Percentiles rank a stretch among this genome's conserved stretches.
These are phyloP conservation scores for Lentinula sp. DNA, from an alignment of 768 basidiomycete species.

Conservation along the genomic window DNA sequence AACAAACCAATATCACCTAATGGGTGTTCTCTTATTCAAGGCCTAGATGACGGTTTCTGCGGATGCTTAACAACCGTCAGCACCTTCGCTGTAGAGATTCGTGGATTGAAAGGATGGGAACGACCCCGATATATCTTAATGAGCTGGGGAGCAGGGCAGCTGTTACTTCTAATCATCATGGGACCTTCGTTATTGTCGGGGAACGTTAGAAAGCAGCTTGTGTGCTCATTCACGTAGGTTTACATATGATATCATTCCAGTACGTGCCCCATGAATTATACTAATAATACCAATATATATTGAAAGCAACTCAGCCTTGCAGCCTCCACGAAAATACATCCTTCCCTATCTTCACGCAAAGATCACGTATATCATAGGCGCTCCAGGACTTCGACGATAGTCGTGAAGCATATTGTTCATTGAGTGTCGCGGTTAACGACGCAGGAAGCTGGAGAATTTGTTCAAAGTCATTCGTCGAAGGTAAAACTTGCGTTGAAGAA, in stretches of 20 bases:
- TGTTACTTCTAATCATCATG: constrained; percentile 63
- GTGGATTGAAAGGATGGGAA: constrained; percentile 47
- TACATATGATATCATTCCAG: background rate
- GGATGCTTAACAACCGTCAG: constrained; percentile 93
- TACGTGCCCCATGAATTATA: background rate
- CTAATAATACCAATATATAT: background rate
- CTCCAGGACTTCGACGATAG: constrained; percentile 40
- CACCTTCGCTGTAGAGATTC: constrained; percentile 83
- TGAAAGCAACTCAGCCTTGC: constrained; percentile 1
- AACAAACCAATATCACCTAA: constrained; percentile 34
- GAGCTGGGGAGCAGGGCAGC: constrained; percentile 68
- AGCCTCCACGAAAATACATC: constrained; percentile 37
- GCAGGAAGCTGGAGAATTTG: constrained; percentile 48
- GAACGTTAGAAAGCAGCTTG: constrained; percentile 32
- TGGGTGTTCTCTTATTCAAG: constrained; percentile 72
- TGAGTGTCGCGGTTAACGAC: constrained; percentile 41
- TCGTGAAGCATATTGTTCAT: constrained; percentile 34
- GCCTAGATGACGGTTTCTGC: constrained; percentile 87
- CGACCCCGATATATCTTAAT: constrained; percentile 62
- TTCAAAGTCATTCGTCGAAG: constrained; percentile 25
- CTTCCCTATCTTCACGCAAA: constrained; percentile 70
- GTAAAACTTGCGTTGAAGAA: constrained; percentile 6
- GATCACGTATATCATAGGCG: constrained; percentile 42
- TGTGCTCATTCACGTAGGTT: constrained; percentile 37
- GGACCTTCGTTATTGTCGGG: constrained; percentile 57